Evolutionary conservation across 257 asterid species (phyloP), one percentile per base, ranked within the genome.

Genomic region (Rubia yunnanensis): DNA sequence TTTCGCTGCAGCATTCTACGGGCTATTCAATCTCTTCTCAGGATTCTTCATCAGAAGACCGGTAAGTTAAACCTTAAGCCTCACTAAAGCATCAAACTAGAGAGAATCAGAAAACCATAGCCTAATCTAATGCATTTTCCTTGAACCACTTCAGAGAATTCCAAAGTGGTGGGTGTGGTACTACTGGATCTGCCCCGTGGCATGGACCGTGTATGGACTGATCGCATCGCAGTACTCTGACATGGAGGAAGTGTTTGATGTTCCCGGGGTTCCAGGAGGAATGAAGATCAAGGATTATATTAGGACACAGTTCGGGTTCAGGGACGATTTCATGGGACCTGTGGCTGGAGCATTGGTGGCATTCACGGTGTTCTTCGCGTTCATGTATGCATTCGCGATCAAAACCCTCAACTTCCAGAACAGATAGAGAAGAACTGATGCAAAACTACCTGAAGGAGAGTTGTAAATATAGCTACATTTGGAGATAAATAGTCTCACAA

Each of bases 101-200:
- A 39, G 10, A 39, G 0, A 10, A n/a, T 48, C 9, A 48, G 22
- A 48, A 17, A 14, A 20, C 53, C 53, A 17, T 46, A 3, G 7
- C 22, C 22, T 49, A 49, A 39, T n/a, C 6, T 49, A 10, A 65
- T 9, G 52, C 72, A 18, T 35, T 52, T 1, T 62, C 39, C 46
- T n/a, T 56, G 23, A 31, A n/a, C 32, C 28, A 46, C n/a, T 74
- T 71, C 88, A 91, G 98, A 78, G 77, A 75, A 91, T 91, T 70
- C 96, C 98, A 0, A 86, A 79, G 73, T 91, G 98, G 98, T 91
- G 96, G 96, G 41, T 86, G 59, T 91, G 98, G 98, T 91, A 91
- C 71, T 88, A 88, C 76, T 91, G 96, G 95, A 74, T 91, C 49
- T 91, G 96, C 70, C 98, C 98, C 0, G 87, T 88, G 74, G 98